Percentiles rank a stretch among this genome's conserved stretches.
These are phyloP conservation scores for Coffea humblotiana DNA, from an alignment of 305 asterid species.

Conservation along the genomic window DNA sequence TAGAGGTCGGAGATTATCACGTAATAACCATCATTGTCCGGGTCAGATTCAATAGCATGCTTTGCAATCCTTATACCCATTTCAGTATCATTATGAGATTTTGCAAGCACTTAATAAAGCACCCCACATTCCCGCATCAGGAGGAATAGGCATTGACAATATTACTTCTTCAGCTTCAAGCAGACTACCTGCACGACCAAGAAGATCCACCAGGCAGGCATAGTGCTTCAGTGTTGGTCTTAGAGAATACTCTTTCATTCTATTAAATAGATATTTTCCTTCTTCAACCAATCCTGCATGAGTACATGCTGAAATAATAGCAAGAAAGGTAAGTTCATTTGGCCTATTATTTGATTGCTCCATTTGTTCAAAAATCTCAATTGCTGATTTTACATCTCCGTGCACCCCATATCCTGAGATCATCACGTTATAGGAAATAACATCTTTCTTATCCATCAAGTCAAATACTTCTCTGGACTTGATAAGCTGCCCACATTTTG, in stretches of 20 bases:
- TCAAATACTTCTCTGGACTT: constrained; percentile 60
- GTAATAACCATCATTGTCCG: constrained; percentile 78
- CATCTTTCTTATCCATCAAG: constrained; percentile 49
- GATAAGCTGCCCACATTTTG: constrained; percentile 65
- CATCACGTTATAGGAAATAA: constrained; percentile 74
- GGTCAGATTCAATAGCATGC: constrained; percentile 68
- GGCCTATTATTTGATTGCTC: constrained; percentile 46
- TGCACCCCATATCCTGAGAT: constrained; percentile 71
- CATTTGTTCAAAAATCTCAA: constrained; percentile 56
- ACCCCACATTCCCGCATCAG: constrained; percentile 80
- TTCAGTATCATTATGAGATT: constrained; percentile 51
- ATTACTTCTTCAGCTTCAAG: constrained; percentile 65
- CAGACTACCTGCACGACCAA: constrained; percentile 59
- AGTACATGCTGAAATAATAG: constrained; percentile 69
- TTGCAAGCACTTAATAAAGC: constrained; percentile 70
- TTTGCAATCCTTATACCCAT: constrained; percentile 75
- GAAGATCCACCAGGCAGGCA: constrained; percentile 78
- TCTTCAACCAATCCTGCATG: constrained; percentile 72
- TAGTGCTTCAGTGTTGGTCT: constrained; percentile 68
- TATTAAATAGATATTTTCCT: constrained; percentile 47
- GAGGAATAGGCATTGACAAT: constrained; percentile 61
- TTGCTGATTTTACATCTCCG: constrained; percentile 59
- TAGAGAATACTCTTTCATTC: constrained; percentile 52
- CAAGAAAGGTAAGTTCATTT: constrained; percentile 67
- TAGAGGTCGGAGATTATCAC: constrained; percentile 60